Percentiles rank a stretch among this genome's conserved stretches.
Evolutionary conservation across 352 stramenopile species (phyloP).

Genomic region (Globisporangium canariense): DNA sequence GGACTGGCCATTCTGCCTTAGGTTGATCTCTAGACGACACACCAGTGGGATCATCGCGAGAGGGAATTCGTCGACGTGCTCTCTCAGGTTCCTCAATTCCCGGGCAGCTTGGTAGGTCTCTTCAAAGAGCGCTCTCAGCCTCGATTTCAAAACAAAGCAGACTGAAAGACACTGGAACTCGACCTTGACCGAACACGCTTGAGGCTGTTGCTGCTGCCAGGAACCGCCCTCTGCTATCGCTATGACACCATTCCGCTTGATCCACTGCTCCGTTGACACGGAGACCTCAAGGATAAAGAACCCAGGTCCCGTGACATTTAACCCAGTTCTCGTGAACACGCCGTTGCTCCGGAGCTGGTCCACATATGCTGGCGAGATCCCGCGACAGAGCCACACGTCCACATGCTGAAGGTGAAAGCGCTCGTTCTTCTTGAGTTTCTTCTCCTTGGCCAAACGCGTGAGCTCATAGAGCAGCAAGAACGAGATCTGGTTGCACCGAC

Average conservation of each 20-base stretch:
- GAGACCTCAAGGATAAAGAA: conserved; percentile 23
- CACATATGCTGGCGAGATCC: conserved; percentile 25
- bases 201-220: neutral
- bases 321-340: conserved; percentile 1
- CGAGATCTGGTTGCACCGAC: conserved; percentile 22
- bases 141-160: conserved; percentile 10
- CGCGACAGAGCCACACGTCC: conserved; percentile 33
- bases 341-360: conserved; percentile 14
- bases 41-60: conserved; percentile 12
- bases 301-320: conserved; percentile 22
- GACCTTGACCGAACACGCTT: neutral
- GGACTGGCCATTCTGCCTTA: neutral
- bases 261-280: neutral
- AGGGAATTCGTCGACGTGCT: neutral
- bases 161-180: neutral
- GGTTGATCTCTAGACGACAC: neutral
- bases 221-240: too few species aligned
- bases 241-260: conserved; percentile 1
- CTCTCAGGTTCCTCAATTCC: neutral
- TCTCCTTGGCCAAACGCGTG: conserved; percentile 14
- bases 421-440: neutral
- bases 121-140: neutral
- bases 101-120: neutral
- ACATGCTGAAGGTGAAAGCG: conserved; percentile 7
- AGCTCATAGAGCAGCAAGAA: conserved; percentile 38